These are phyloP conservation scores for Neurospora sp. DNA, from an alignment of 495 filamentous ascomycete genomes.

Conservation along the genomic window DNA sequence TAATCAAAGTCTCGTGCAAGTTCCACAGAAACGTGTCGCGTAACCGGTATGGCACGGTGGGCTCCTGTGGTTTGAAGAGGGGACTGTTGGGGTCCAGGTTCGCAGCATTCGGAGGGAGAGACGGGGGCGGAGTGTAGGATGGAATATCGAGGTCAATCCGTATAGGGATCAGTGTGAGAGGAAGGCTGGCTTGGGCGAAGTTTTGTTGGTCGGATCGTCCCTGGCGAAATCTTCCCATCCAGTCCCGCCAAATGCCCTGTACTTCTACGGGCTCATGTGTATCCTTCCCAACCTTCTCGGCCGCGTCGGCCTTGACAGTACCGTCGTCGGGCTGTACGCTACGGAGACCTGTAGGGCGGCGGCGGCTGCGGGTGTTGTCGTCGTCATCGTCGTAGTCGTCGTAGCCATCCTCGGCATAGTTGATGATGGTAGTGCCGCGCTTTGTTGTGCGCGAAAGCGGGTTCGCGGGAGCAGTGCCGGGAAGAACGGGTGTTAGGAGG, in stretches of 20 bases:
- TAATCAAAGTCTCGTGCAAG: slow-evolving; percentile 85
- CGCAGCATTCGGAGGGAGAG: slow-evolving; percentile 57
- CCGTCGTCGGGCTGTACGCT: slow-evolving; percentile 65
- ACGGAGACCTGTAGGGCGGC: slow-evolving; percentile 74
- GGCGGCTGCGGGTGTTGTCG: slow-evolving; percentile 66
- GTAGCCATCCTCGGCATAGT: slow-evolving; percentile 92
- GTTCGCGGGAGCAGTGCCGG: slow-evolving; percentile 49
- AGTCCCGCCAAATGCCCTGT: slow-evolving; percentile 86
- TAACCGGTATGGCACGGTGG: slow-evolving; percentile 70
- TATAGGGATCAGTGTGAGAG: slow-evolving; percentile 86
- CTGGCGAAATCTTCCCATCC: slow-evolving; percentile 68
- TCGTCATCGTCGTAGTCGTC: slow-evolving; percentile 95
- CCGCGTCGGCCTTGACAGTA: slow-evolving; percentile 41
- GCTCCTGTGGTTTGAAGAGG: slow-evolving; percentile 66
- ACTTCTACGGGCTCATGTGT: slow-evolving; percentile 68
- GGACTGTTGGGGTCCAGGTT: slow-evolving; percentile 45
- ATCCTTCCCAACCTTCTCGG: slow-evolving; percentile 79
- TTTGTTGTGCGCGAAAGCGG: slow-evolving; percentile 83
- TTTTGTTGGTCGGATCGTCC: slow-evolving; percentile 59
- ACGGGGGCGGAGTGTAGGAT: slow-evolving; percentile 61
- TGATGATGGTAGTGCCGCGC: slow-evolving; percentile 89
- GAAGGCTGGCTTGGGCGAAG: slow-evolving; percentile 73
- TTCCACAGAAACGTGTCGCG: slow-evolving; percentile 98
- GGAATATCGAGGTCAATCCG: slow-evolving; percentile 91
- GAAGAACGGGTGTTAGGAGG: slow-evolving; percentile 79